Base-by-base conservation (phyloP, 495 filamentous ascomycete species). In the Aspergillus haitiensis region DNA sequence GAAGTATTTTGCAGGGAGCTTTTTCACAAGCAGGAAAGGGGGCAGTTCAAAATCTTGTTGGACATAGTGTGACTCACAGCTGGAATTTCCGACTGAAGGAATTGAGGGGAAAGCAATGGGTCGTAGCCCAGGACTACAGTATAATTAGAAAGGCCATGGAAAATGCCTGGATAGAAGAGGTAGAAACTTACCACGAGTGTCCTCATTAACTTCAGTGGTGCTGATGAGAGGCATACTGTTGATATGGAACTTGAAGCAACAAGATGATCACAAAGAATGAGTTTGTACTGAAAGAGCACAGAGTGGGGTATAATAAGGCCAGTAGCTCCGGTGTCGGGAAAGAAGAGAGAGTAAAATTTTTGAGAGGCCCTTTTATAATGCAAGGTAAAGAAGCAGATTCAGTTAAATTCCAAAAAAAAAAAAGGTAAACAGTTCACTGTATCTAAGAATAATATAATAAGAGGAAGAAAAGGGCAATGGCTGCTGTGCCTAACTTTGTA, bases 31-130 rank as follows among this genome's bases (percentile, higher is more conserved):
- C 4, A 11, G 39, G 3, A 16, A 5, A n/a, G 18, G 8, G 33
- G 45, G n/a, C 40, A 13, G 42, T 21, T 21, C 36, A 18, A 8
- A 32, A 7, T 33, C 18, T 10, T 32, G 27, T 47, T n/a, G 21
- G 40, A 50, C n/a, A 15, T n/a, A 31, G 53, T 60, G 78, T 67
- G 77, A 80, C 72, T 83, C 71, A 90, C 85, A 64, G 89, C 86
- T 54, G 94, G 92, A 69, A 98, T 84, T 73, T 98, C 94, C 44
- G 87, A 83, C 70, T 92, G 86, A 65, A 98, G 87, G 65, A 96
- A 84, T 60, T 89, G 84, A 15, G 94, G 94, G 34, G 92, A 87
- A 67, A 97, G 93, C 61, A 98, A 82, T 67, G 94, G 91, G 72
- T 98, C 92, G 78, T 98, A 93, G 61, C 94, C 93, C 67, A 94